Evolutionary conservation across 2,329 filamentous ascomycete genomes (phyloP), one percentile per base, ranked within the genome.

Genomic region (Fusarium lyarnte): DNA sequence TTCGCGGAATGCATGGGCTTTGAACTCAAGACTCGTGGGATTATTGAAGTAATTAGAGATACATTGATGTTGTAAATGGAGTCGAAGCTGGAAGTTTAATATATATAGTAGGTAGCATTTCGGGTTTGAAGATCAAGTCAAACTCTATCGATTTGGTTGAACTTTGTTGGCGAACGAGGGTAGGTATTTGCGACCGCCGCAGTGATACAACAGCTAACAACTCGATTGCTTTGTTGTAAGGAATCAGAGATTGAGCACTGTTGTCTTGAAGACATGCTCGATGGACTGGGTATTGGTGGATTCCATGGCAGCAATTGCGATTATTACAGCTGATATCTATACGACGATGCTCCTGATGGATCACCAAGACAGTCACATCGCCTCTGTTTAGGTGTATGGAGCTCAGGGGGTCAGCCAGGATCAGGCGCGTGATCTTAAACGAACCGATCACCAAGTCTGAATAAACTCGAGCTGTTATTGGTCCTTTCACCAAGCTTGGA

Each of bases 111-210:
- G 25, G 33, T 33, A 52, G 21, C 41, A 69, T 29, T 42, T 58
- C 51, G 66, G 65, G 65, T 58, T 21, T 33, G 58, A 42, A 41
- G 58, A 64, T 69, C 51, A 42, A 41, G 27, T n/a, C n/a, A 64
- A 69, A 69, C 66, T 69, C 58, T 69, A 69, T 69, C 65, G 66
- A 42, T 38, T 69, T 45, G 45, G 43, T 45, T 69, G 58, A 69
- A 69, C 51, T 64, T 52, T 64, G 45, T 58, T 64, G 19, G 33
- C n/a, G 19, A 27, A 16, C 21, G 65, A 62, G 62, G 54, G 17
- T 29, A 27, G 54, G 21, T 35, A 27, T 39, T 60, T 29, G 39
- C 13, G n/a, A n/a, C 36, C 14, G 27, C 36, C 14, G 27, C 19
- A 23, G 42, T 25, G 33, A 36, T 35, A 16, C 13, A 43, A 16